Percentiles rank a stretch among this genome's conserved stretches.
Conservation (phyloP, 2,329 filamentous ascomycete genomes). For the Fusarium sacchari region DNA sequence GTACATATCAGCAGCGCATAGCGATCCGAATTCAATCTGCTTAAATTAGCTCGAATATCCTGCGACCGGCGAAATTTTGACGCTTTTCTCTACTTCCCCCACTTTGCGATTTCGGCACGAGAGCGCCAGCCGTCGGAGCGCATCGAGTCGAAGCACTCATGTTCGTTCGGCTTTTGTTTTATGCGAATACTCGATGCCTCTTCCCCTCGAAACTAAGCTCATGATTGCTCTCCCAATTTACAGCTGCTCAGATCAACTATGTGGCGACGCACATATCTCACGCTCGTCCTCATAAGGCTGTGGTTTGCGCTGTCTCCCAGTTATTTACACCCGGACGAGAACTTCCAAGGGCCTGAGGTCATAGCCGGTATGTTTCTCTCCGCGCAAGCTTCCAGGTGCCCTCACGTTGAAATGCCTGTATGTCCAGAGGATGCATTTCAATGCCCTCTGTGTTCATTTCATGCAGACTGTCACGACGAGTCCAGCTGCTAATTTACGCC, state of each 20-base stretch:
- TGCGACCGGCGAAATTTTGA: not conserved
- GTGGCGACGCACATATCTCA: constrained; percentile 91
- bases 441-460: not conserved
- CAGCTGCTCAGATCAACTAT: constrained; percentile 60
- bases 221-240: constrained; percentile 42
- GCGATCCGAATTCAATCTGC: constrained; percentile 5
- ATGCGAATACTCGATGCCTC: constrained; percentile 34
- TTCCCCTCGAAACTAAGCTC: constrained; percentile 34
- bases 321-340: constrained; percentile 98
- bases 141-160: constrained; percentile 2
- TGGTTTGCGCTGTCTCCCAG: constrained; percentile 95
- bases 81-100: not conserved
- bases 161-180: constrained; percentile 15
- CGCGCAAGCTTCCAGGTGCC: not conserved
- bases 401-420: not conserved
- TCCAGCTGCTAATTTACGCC: constrained; percentile 28
- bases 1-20: constrained; percentile 3
- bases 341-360: constrained; percentile 97
- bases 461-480: not conserved
- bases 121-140: not conserved
- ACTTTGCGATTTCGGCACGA: constrained; percentile 8
- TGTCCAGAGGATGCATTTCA: no score
- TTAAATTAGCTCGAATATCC: not conserved
- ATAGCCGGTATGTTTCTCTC: constrained; percentile 78
- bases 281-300: constrained; percentile 85